phyloP scores from a whole-genome alignment of 768 basidiomycete genomes.

The Candolleomyces efflorescens region DNA sequence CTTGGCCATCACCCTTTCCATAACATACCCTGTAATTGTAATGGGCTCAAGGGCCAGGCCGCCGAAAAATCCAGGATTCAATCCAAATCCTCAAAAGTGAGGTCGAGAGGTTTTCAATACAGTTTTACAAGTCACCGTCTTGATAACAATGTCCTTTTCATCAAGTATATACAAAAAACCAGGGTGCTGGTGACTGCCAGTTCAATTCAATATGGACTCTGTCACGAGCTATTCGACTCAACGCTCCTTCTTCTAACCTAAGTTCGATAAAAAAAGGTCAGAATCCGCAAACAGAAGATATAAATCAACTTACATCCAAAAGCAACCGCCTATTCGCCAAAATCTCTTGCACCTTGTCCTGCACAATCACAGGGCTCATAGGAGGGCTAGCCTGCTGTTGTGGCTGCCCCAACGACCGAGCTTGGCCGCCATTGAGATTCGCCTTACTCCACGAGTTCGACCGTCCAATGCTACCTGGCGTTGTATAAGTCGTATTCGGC shows the following conservation, averaged over 20 bases:
- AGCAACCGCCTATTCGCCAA: conserved; percentile 29
- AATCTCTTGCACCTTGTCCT: conserved; percentile 20
- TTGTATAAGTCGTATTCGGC: not conserved
- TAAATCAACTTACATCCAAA: conserved; percentile 29
- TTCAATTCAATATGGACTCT: no score
- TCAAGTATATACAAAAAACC: not conserved
- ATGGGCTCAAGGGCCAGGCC: no score
- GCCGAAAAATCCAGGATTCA: no score
- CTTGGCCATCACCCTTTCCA: no score
- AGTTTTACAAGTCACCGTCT: no score
- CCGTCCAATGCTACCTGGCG: not conserved
- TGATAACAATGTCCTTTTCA: no score
- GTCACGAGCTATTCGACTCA: not conserved
- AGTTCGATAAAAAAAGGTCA: not conserved
- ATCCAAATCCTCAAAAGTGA: no score
- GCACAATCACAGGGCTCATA: not conserved
- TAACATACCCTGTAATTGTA: no score
- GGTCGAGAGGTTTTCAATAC: no score
- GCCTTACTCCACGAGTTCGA: not conserved
- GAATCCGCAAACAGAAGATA: not conserved
- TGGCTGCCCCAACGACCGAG: not conserved
- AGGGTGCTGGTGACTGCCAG: no score
- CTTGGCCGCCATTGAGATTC: not conserved
- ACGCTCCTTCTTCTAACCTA: not conserved
- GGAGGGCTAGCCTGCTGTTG: not conserved